Evolutionary conservation across 2,329 filamentous ascomycete genomes (phyloP).

Genomic region (Knufia fluminis): DNA sequence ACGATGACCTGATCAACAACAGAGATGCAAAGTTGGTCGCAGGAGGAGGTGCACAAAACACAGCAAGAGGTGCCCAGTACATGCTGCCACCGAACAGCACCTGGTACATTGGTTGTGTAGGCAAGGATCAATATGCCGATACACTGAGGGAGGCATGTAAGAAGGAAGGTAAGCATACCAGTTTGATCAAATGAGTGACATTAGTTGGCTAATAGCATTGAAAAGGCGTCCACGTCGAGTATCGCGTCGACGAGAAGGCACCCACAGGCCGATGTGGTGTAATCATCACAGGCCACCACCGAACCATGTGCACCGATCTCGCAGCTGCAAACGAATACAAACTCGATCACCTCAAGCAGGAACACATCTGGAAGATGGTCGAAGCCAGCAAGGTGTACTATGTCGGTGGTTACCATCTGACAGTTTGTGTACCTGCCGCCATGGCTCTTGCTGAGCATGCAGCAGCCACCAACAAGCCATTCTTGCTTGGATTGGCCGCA

Average conservation of each 20-base stretch:
- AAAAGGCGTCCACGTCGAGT: conserved; percentile 60
- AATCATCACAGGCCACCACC: conserved; percentile 93
- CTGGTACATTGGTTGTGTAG: conserved; percentile 87
- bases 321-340: conserved; percentile 97
- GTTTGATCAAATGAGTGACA: background rate
- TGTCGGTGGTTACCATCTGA: conserved; percentile 94
- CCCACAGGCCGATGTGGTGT: conserved; percentile 92
- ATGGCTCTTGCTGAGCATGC: conserved; percentile 85
- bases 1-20: conserved; percentile 88
- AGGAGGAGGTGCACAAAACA: conserved; percentile 95
- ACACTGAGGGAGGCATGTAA: conserved; percentile 78
- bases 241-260: conserved; percentile 75
- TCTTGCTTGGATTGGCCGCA: conserved; percentile 84
- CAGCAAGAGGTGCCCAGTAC: conserved; percentile 86
- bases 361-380: conserved; percentile 84
- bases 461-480: conserved; percentile 76
- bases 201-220: conserved; percentile 4
- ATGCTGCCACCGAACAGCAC: conserved; percentile 82
- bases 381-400: conserved; percentile 85
- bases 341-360: conserved; percentile 81
- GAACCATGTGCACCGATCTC: conserved; percentile 88
- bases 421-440: conserved; percentile 85
- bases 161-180: conserved; percentile 61
- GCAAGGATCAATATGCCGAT: conserved; percentile 90
- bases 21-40: conserved; percentile 90